Base-by-base conservation (phyloP, 352 stramenopile genomes). In the Poterioochromonas sp. region DNA sequence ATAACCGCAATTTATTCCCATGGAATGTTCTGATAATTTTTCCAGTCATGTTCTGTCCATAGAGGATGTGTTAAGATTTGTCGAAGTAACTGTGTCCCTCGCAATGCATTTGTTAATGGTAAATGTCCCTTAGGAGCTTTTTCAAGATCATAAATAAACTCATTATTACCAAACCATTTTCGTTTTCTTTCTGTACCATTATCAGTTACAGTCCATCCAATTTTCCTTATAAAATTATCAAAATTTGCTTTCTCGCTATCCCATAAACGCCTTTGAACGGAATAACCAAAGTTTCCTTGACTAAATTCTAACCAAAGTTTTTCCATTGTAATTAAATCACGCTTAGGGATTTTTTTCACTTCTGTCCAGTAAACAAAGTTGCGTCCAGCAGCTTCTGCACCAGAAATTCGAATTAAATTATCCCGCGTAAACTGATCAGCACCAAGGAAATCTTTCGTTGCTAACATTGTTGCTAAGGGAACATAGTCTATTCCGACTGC, bases 341-440 rank as follows among this genome's bases (percentile, higher is more conserved):
- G 89, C 40, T 76, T 84, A 32, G 87, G 87, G n/a, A 94, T 90
- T 53, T 84, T 82, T 79, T 92, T 91, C 0, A 92, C 89, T 83
- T 94, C 88, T 22, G 89, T 94, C 79, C 88, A 94, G 80, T 94
- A 94, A 32, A 94, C 89, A 84, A 92, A 94, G 60, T 87, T 84
- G 29, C 88, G 83, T 68, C 88, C 87, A 76, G 86, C 85, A 12
- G 81, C 87, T 71, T 89, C 88, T 34, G 83, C 84, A 58, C 89
- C 89, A 47, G 88, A 87, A 64, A 92, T 83, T 62, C 82, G 82
- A 76, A 94, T 93, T 22, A 94, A 82, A 40, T 87, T 87, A 85
- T 94, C 89, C 54, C 89, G 84, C 32, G 89, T 94, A 79, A 93
- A 91, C 84, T 94, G 82, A 53, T 86, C 83, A 0, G 83, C 83